Percentiles rank a stretch among this genome's conserved stretches.
phyloP scores from a whole-genome alignment of 1,139 yeast species.

The Hyphopichia buzzinii region DNA sequence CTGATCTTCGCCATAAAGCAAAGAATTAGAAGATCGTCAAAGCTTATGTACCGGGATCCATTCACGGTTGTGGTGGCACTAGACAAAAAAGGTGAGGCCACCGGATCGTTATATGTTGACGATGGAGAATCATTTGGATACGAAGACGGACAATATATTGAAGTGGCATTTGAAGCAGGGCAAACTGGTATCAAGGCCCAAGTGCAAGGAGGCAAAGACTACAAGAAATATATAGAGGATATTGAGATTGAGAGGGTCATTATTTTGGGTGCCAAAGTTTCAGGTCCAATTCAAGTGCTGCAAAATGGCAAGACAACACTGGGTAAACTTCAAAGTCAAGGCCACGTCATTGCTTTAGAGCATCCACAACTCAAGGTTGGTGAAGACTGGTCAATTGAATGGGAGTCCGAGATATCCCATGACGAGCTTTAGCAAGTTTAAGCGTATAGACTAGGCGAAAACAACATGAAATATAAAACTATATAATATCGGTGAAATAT shows the following conservation, averaged over 20 bases:
- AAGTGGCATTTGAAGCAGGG: constrained; percentile 31
- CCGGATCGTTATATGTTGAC: constrained; percentile 65
- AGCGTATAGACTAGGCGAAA: too few species aligned
- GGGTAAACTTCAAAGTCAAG: constrained; percentile 20
- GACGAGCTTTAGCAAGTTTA: not conserved
- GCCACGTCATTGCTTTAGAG: constrained; percentile 36
- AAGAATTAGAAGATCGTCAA: constrained; percentile 76
- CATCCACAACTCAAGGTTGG: constrained; percentile 54
- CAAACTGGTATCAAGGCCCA: constrained; percentile 8
- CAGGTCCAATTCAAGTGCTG: constrained; percentile 21
- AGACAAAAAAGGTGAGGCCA: constrained; percentile 47
- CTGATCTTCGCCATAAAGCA: constrained; percentile 65
- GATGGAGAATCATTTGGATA: constrained; percentile 77
- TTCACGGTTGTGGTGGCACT: constrained; percentile 72
- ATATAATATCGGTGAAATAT: too few species aligned
- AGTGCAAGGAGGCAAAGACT: constrained; percentile 4
- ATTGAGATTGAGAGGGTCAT: constrained; percentile 59
- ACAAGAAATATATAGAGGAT: constrained; percentile 15
- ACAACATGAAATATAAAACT: too few species aligned
- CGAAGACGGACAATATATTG: constrained; percentile 45
- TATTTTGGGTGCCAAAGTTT: constrained; percentile 40
- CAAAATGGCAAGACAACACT: constrained; percentile 37
- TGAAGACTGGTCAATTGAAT: constrained; percentile 1
- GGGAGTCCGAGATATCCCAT: not conserved
- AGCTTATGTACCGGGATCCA: constrained; percentile 78